These are phyloP conservation scores for Penicillium manginii DNA, from an alignment of 495 filamentous ascomycete species.

Conservation along the genomic window DNA sequence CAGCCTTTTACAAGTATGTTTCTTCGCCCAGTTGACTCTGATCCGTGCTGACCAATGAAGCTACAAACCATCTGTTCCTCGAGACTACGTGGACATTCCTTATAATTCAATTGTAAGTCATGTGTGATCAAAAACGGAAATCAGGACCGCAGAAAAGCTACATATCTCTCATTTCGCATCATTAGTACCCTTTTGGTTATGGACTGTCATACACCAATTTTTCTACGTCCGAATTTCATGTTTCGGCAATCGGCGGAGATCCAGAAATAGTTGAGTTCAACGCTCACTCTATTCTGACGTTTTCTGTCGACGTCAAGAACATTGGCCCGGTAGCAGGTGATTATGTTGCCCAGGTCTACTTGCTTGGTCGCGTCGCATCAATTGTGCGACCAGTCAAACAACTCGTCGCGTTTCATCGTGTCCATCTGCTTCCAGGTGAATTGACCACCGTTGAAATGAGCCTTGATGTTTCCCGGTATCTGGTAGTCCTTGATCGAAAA, in stretches of 20 bases:
- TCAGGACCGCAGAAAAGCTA: neutral
- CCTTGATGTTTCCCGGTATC: slow-evolving; percentile 34
- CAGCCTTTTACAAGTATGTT: slow-evolving; percentile 15
- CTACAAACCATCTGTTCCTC: slow-evolving; percentile 13
- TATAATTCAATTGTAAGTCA: slow-evolving; percentile 7
- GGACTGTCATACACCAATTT: slow-evolving; percentile 16
- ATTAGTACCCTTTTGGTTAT: slow-evolving; percentile 20
- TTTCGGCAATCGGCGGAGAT: neutral
- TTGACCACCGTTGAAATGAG: slow-evolving; percentile 17
- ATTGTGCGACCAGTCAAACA: slow-evolving; percentile 45
- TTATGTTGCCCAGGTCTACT: slow-evolving; percentile 44
- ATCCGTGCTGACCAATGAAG: neutral
- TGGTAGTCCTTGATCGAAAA: slow-evolving; percentile 39
- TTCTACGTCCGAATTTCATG: neutral
- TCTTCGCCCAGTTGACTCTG: neutral
- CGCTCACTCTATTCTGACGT: slow-evolving; percentile 31
- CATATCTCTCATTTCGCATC: neutral
- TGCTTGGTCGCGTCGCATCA: slow-evolving; percentile 37
- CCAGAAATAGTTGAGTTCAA: slow-evolving; percentile 17
- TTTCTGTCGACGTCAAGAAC: slow-evolving; percentile 37
- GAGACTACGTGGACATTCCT: slow-evolving; percentile 10
- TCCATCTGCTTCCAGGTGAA: slow-evolving; percentile 36
- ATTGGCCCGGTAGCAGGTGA: slow-evolving; percentile 34
- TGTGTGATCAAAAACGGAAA: neutral
- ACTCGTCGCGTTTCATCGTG: slow-evolving; percentile 40